phyloP scores from a whole-genome alignment of 2,329 filamentous ascomycete genomes.

The Dothistroma septosporum region DNA sequence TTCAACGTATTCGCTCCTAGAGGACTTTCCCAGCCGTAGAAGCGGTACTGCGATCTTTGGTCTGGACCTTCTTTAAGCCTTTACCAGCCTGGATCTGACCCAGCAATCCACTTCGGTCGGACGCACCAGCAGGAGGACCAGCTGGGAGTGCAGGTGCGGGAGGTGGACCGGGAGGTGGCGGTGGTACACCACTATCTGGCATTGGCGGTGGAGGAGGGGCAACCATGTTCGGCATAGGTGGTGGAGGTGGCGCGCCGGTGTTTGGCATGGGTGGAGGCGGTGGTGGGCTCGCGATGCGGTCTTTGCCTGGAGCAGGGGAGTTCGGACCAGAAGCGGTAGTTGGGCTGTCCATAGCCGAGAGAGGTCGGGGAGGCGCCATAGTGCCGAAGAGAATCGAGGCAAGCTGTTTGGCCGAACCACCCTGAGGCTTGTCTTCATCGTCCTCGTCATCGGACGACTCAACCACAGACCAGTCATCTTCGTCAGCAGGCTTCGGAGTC shows the following conservation, averaged over 20 bases:
- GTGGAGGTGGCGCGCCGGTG: slow-evolving; percentile 44
- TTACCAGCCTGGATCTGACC: slow-evolving; percentile 79
- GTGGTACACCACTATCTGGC: slow-evolving; percentile 41
- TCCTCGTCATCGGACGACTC: slow-evolving; percentile 71
- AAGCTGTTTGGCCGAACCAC: slow-evolving; percentile 81
- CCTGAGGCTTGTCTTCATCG: slow-evolving; percentile 68
- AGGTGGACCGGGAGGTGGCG: slow-evolving; percentile 47
- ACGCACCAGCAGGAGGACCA: slow-evolving; percentile 43
- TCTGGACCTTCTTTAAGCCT: slow-evolving; percentile 78
- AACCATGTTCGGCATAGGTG: slow-evolving; percentile 30
- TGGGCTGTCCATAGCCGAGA: slow-evolving; percentile 71
- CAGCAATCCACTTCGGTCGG: slow-evolving; percentile 59
- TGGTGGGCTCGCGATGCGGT: slow-evolving; percentile 35
- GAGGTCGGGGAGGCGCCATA: slow-evolving; percentile 86
- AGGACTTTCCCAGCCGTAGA: slow-evolving; percentile 70
- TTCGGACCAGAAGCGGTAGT: slow-evolving; percentile 37
- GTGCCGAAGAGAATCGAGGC: slow-evolving; percentile 94
- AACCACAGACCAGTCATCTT: slow-evolving; percentile 77
- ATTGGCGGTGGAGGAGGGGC: slow-evolving; percentile 47
- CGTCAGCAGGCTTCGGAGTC: slow-evolving; percentile 48
- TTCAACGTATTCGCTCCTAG: slow-evolving; percentile 15
- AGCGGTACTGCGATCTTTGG: slow-evolving; percentile 76
- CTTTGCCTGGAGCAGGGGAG: slow-evolving; percentile 34
- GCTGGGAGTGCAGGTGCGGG: slow-evolving; percentile 37
- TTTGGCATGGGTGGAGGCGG: slow-evolving; percentile 51